Conservation (phyloP, 2,329 filamentous ascomycete species). For the Verticillium tricorpus region DNA sequence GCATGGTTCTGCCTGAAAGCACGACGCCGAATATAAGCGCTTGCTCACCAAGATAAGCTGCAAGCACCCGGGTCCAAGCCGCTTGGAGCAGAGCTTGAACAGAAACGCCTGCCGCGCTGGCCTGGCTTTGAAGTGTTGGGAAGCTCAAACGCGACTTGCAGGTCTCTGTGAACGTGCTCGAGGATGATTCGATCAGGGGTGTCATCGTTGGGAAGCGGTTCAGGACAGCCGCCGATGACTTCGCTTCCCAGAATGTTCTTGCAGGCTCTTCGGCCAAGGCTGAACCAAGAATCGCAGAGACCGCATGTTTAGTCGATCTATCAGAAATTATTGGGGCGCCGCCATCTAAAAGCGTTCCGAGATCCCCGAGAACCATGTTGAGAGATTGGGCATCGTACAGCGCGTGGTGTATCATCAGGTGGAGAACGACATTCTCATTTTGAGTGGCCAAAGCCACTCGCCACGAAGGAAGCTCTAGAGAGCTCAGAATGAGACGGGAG, state of each 20-base stretch:
- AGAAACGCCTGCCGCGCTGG: constrained; percentile 58
- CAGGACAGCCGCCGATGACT: constrained; percentile 48
- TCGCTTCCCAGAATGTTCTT: constrained; percentile 58
- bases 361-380: constrained; percentile 55
- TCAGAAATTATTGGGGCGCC: not conserved
- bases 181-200: constrained; percentile 43
- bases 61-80: constrained; percentile 71
- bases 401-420: constrained; percentile 66
- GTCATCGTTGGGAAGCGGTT: constrained; percentile 75
- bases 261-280: constrained; percentile 22
- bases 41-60: constrained; percentile 71
- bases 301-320: constrained; percentile 23
- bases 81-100: constrained; percentile 73
- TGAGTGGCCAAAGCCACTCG: constrained; percentile 42
- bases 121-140: constrained; percentile 47
- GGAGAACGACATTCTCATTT: constrained; percentile 24
- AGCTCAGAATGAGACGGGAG: constrained; percentile 25
- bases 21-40: constrained; percentile 76
- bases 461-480: constrained; percentile 60
- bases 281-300: constrained; percentile 37
- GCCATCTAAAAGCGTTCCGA: constrained; percentile 32
- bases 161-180: not conserved
- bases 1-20: constrained; percentile 66
- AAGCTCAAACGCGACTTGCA: constrained; percentile 24
- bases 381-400: constrained; percentile 82